Evolutionary conservation across 345 rosid genomes (phyloP).

Genomic region (Angophora floribunda): DNA sequence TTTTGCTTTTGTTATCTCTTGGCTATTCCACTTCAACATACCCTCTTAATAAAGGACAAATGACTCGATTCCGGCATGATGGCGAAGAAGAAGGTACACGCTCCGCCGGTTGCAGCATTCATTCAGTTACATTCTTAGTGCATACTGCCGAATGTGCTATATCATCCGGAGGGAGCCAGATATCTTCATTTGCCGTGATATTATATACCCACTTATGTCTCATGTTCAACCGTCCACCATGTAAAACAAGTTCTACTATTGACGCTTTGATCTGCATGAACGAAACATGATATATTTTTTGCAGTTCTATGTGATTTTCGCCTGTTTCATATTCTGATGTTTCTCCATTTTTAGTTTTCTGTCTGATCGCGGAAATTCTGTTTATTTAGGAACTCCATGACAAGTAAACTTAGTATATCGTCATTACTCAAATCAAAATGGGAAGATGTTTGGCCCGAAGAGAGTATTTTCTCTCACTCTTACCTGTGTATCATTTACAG

Average conservation of each 20-base stretch:
- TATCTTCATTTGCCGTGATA: not conserved
- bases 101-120: not conserved
- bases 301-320: not conserved
- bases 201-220: not conserved
- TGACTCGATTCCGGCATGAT: not conserved
- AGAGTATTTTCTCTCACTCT: not conserved
- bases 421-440: not conserved
- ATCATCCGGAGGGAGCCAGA: not conserved
- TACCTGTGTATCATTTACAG: not conserved
- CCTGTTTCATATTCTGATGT: not conserved
- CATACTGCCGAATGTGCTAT: not conserved
- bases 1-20: slow-evolving; percentile 86
- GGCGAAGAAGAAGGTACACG: not conserved
- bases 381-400: not conserved
- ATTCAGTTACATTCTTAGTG: not conserved
- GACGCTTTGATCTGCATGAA: not conserved
- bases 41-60: slow-evolving; percentile 15
- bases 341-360: not conserved
- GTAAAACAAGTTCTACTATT: not conserved
- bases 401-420: not conserved
- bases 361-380: not conserved
- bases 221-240: not conserved
- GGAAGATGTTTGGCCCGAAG: not conserved
- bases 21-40: slow-evolving; percentile 91
- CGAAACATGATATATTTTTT: not conserved